Conservation (phyloP, 2,329 filamentous ascomycete genomes). For the Aureobasidium subglaciale region DNA sequence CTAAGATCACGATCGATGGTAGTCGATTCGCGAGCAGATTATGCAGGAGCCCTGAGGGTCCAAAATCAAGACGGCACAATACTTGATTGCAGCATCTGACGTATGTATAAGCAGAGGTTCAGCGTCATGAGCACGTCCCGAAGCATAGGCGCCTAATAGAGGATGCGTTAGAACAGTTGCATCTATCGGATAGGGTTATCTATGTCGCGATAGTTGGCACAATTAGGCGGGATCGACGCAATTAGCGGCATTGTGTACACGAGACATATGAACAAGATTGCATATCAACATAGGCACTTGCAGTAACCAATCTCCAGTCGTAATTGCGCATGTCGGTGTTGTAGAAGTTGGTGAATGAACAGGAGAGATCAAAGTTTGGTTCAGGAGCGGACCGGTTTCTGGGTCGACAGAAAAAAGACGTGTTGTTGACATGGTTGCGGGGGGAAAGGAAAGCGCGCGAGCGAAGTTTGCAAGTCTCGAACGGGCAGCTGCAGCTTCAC, state of each 20-base stretch:
- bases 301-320: not conserved
- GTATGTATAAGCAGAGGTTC: not conserved
- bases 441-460: constrained; percentile 1
- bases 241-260: not conserved
- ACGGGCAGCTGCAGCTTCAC: constrained; percentile 1
- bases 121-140: not conserved
- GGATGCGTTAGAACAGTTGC: not conserved
- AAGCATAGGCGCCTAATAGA: not conserved
- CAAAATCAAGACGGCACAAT: not conserved
- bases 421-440: not conserved
- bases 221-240: not conserved
- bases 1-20: not conserved
- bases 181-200: constrained; percentile 3
- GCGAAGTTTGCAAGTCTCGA: too few species aligned
- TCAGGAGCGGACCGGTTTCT: not conserved
- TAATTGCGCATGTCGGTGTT: not conserved
- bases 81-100: not conserved
- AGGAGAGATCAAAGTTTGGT: not conserved
- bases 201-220: constrained; percentile 3
- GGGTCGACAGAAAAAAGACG: not conserved
- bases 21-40: not conserved
- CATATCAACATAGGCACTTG: not conserved
- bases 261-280: not conserved
- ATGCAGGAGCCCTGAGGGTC: not conserved
- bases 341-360: not conserved